Evolutionary conservation across 2,329 filamentous ascomycete genomes (phyloP).

Genomic region (Aspergillus hortae): DNA sequence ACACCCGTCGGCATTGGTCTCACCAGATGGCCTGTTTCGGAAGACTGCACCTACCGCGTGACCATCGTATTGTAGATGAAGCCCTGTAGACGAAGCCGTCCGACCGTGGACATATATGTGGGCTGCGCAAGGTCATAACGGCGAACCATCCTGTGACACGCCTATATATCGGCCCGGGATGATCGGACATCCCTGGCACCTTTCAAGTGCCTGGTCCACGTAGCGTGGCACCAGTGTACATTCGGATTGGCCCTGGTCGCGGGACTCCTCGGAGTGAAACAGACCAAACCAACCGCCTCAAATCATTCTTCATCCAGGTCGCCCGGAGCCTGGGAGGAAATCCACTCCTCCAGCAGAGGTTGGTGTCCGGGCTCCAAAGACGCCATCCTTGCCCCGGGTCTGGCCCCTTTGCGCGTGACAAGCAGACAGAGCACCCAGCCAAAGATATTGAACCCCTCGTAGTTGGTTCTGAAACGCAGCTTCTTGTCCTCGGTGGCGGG

Average conservation of each 20-base stretch:
- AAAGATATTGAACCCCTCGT: conserved; percentile 95
- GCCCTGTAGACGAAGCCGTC: too few relatives aligned
- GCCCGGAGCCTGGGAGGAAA: conserved; percentile 65
- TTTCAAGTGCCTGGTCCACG: too few relatives aligned
- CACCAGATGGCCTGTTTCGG: too few relatives aligned
- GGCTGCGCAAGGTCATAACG: too few relatives aligned
- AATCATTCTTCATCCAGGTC: conserved; percentile 37
- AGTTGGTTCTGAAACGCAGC: conserved; percentile 76
- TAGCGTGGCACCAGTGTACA: not conserved
- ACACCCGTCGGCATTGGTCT: too few relatives aligned
- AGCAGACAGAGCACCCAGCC: conserved; percentile 89
- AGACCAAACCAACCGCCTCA: not conserved
- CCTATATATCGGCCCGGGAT: too few relatives aligned
- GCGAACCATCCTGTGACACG: too few relatives aligned
- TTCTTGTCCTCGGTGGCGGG: conserved; percentile 75
- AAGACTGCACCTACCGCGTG: too few relatives aligned
- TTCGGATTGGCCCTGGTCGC: not conserved
- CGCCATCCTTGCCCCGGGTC: conserved; percentile 31
- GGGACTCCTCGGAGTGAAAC: not conserved
- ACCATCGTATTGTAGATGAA: too few relatives aligned
- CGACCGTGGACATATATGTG: too few relatives aligned
- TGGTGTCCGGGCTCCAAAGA: conserved; percentile 51
- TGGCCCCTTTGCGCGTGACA: conserved; percentile 66
- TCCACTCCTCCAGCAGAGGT: conserved; percentile 80
- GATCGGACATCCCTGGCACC: too few relatives aligned